Evolutionary conservation across 352 stramenopile genomes (phyloP), one percentile per base, ranked within the genome.

Genomic region (Thraustochytrium sp.): DNA sequence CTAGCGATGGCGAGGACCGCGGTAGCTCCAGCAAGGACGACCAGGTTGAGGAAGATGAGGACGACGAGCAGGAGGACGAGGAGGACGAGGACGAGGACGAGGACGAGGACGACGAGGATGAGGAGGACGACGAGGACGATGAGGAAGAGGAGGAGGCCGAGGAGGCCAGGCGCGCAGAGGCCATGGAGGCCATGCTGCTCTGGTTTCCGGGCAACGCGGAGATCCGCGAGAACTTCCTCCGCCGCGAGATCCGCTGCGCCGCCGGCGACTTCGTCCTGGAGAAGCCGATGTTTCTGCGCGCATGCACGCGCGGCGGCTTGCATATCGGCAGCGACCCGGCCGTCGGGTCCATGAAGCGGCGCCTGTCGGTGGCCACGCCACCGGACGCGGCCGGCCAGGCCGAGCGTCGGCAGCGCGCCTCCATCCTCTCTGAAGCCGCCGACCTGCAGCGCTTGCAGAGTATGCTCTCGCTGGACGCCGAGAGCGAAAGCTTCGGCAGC

Each of bases 171-270:
- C 23, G 21, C 34, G 48, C 37, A 23, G 68, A 61, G 11, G 21
- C 31, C 13, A 72, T 65, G 68, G 44, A 72, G n/a, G 38, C 46
- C 23, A 29, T 80, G 11, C 16, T 80, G 26, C 31, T 80, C 44
- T 80, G 68, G 68, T 80, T 80, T 80, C 16, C 68, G 31, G 68
- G 68, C 23, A 46, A 64, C 37, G 8, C 68, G 29, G 16, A 61
- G 1, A 44, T 80, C 0, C 68, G 68, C 18, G 68, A 44, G 3
- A 65, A 29, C 13, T 80, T 55, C 31, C 49, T 80, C 3, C 68
- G 31, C 21, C 68, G 68, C 23, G 68, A 80, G 26, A 65, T 80
- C 23, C 31, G 40, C 9, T 80, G 68, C 42, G 68, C 68, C 64
- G 68, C 53, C 4, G 48, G 29, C 8, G 68, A 80, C 49, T 80